Conservation (phyloP, 129 eudicot species). For the Apium graveolens region DNA sequence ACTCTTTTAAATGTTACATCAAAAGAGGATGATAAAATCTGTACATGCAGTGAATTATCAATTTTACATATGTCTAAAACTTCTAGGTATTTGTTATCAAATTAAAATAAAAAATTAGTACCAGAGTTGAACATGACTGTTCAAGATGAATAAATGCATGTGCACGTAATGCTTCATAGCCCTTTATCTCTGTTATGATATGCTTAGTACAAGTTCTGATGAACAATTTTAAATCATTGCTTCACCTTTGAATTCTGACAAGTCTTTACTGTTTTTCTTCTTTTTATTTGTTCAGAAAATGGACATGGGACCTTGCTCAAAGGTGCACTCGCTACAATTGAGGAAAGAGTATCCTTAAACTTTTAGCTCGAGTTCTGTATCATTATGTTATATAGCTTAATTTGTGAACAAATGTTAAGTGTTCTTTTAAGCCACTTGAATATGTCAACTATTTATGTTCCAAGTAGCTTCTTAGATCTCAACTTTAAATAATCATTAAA, state of each 20-base stretch:
- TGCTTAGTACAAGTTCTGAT: background rate
- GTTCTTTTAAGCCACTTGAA: background rate
- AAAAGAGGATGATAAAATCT: background rate
- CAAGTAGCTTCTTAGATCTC: background rate
- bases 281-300: slow-evolving; percentile 49
- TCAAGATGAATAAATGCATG: background rate
- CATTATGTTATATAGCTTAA: background rate
- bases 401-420: background rate
- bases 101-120: background rate
- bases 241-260: background rate
- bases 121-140: background rate
- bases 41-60: background rate
- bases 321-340: slow-evolving; percentile 92
- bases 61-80: background rate
- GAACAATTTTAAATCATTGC: background rate
- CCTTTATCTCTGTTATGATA: background rate
- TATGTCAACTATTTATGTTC: background rate
- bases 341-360: slow-evolving; percentile 92
- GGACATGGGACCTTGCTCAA: slow-evolving; percentile 99
- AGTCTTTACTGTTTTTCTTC: background rate
- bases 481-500: background rate
- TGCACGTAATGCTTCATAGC: background rate
- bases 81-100: background rate
- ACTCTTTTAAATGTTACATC: background rate
- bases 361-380: background rate